Percentiles rank a stretch among this genome's conserved stretches.
Conservation (phyloP, 306 rosid genomes). For the Pterocarpus macrocarpus region DNA sequence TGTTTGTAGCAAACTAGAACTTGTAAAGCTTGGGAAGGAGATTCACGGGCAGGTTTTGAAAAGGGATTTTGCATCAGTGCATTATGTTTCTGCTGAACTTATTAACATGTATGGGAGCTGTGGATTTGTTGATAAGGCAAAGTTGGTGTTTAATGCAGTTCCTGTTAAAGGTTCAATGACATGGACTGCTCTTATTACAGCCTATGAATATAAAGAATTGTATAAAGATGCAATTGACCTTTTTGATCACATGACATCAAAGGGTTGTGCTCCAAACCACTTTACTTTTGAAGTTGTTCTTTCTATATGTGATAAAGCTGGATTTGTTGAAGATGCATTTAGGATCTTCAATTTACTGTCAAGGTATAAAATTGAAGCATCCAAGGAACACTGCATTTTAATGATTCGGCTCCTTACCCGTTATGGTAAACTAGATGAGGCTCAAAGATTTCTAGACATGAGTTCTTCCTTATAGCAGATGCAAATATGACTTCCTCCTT, state of each 20-base stretch:
- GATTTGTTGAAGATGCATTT: constrained; percentile 70
- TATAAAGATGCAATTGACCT: constrained; percentile 63
- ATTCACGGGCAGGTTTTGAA: constrained; percentile 77
- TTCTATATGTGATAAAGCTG: constrained; percentile 71
- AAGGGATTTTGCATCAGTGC: constrained; percentile 57
- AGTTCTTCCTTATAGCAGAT: constrained; percentile 54
- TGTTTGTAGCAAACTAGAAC: constrained; percentile 60
- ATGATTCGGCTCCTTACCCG: constrained; percentile 75
- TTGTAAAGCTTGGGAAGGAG: constrained; percentile 77
- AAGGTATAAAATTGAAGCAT: constrained; percentile 62
- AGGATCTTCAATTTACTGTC: constrained; percentile 66
- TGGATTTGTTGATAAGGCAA: constrained; percentile 59
- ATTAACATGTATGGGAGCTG: constrained; percentile 73
- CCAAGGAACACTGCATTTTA: constrained; percentile 64
- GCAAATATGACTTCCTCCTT: constrained; percentile 20
- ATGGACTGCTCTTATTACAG: constrained; percentile 83
- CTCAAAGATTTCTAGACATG: constrained; percentile 62
- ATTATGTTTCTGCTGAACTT: constrained; percentile 69
- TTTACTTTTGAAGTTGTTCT: constrained; percentile 73
- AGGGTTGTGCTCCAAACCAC: constrained; percentile 63
- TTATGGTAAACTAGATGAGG: constrained; percentile 71
- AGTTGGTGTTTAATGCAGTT: constrained; percentile 59
- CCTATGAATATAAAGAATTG: constrained; percentile 59
- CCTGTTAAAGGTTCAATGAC: constrained; percentile 79
- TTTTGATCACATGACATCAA: constrained; percentile 63